Evolutionary conservation across 2,329 filamentous ascomycete species (phyloP).

Genomic region (Sclerotinia spermophila): DNA sequence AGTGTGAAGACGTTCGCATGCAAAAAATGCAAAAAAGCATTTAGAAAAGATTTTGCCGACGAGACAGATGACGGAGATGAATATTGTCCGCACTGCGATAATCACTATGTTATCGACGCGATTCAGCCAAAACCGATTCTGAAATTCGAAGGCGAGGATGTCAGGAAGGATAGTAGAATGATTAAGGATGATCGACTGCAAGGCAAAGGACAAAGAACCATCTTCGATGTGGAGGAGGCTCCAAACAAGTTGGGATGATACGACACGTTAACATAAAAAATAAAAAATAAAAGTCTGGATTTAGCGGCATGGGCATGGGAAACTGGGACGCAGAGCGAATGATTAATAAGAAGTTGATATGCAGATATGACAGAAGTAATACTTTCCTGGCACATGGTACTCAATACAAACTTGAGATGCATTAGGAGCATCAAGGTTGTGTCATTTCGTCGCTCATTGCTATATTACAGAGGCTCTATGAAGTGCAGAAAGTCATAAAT

Average conservation of each 20-base stretch:
- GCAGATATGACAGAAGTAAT: background rate
- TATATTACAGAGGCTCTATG: constrained; percentile 38
- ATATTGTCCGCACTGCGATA: constrained; percentile 98
- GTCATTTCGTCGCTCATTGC: constrained; percentile 35
- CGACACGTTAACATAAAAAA: background rate
- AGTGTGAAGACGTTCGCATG: constrained; percentile 70
- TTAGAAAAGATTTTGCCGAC: constrained; percentile 78
- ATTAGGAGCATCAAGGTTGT: constrained; percentile 2
- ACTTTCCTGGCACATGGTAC: background rate
- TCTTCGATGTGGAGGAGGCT: constrained; percentile 73
- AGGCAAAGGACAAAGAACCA: constrained; percentile 55
- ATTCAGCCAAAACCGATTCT: constrained; percentile 76
- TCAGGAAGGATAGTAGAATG: constrained; percentile 82
- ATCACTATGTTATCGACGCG: constrained; percentile 94
- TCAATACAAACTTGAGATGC: background rate
- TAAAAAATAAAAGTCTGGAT: constrained; percentile 27
- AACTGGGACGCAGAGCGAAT: background rate
- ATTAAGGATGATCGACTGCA: constrained; percentile 81
- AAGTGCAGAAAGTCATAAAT: constrained; percentile 25
- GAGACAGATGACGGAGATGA: constrained; percentile 97
- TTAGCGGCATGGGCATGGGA: constrained; percentile 33
- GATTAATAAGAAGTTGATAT: constrained; percentile 8
- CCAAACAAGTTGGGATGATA: constrained; percentile 71
- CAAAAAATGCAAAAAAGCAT: constrained; percentile 99
- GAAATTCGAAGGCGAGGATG: constrained; percentile 88